phyloP scores from a whole-genome alignment of 2,329 filamentous ascomycete genomes.

The Penicillium sp. region DNA sequence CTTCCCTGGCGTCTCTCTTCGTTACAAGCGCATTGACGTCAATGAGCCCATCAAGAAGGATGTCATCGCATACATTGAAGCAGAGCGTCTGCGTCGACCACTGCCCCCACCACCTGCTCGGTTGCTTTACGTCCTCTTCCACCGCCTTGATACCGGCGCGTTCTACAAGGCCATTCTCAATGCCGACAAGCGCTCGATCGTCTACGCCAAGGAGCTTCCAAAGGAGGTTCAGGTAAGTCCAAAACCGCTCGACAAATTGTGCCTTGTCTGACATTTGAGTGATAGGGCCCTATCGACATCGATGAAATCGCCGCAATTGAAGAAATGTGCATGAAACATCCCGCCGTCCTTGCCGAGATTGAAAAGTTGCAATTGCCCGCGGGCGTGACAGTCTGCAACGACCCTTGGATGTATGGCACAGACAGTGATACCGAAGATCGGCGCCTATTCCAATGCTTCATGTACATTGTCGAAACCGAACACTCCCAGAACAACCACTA shows the following conservation, averaged over 20 bases:
- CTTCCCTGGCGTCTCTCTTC: constrained; percentile 40
- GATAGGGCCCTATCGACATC: constrained; percentile 60
- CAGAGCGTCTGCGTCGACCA: constrained; percentile 56
- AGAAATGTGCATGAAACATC: constrained; percentile 56
- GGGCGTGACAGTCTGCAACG: constrained; percentile 58
- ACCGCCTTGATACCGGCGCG: constrained; percentile 42
- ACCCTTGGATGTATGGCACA: constrained; percentile 70
- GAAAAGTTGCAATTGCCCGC: constrained; percentile 61
- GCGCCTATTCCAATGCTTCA: constrained; percentile 44
- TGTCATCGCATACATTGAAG: constrained; percentile 62
- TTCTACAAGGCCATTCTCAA: constrained; percentile 47
- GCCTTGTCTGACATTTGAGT: constrained; percentile 55
- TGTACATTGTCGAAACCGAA: constrained; percentile 39
- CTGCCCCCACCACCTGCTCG: constrained; percentile 54
- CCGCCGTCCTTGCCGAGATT: constrained; percentile 59
- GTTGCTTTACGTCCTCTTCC: constrained; percentile 57
- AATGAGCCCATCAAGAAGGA: constrained; percentile 65
- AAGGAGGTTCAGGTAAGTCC: constrained; percentile 47
- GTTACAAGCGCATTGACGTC: constrained; percentile 67
- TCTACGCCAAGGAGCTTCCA: constrained; percentile 46
- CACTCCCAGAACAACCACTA: constrained; percentile 42
- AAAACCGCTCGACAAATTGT: background rate
- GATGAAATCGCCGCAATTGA: constrained; percentile 63
- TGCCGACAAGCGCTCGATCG: constrained; percentile 37
- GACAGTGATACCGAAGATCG: constrained; percentile 41